Evolutionary conservation across 176 grass and related monocot genomes (phyloP).

Genomic region (Poa pratensis): DNA sequence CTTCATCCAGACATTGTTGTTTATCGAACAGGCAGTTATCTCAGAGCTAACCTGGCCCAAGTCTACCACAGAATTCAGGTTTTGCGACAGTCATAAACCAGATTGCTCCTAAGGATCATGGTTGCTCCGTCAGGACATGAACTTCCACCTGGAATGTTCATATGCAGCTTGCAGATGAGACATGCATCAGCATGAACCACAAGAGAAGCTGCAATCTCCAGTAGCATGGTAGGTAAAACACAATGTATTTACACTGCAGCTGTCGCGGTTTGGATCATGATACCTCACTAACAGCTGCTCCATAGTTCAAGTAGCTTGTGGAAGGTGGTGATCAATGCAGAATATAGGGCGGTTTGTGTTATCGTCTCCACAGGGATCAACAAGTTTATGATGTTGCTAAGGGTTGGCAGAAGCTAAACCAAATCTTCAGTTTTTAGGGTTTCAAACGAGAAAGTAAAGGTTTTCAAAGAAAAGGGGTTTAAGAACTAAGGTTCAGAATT

Average conservation of each 20-base stretch:
- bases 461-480: no score
- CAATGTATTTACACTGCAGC: no score
- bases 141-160: constrained; percentile 65
- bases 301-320: constrained; percentile 67
- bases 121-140: constrained; percentile 75
- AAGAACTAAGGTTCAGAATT: no score
- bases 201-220: neutral
- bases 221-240: neutral
- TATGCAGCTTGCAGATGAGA: neutral
- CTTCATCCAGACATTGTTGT: neutral
- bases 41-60: constrained; percentile 11
- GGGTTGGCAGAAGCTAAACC: no score
- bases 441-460: no score
- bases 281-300: constrained; percentile 75
- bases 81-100: constrained; percentile 73
- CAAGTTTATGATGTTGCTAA: no score
- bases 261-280: neutral
- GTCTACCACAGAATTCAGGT: constrained; percentile 79
- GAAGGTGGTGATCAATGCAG: no score
- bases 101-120: constrained; percentile 68
- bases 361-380: no score
- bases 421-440: no score
- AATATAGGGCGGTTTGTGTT: no score
- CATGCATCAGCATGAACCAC: neutral
- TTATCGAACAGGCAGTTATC: neutral